Base-by-base conservation (phyloP, 805 yeast genomes). In the Candida odintsovae region DNA sequence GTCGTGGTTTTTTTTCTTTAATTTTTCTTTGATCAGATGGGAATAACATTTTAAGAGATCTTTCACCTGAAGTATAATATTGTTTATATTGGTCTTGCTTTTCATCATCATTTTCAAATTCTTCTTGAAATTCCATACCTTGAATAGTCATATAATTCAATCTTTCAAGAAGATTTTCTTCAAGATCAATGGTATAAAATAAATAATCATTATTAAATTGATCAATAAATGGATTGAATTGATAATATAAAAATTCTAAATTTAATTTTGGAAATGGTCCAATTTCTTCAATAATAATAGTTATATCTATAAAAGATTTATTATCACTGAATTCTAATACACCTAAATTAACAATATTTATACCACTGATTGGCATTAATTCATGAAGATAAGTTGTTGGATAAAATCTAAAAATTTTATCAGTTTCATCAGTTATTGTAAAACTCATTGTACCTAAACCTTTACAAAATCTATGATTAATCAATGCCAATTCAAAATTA, bases 361-460 rank as follows among this genome's bases (percentile, higher is more conserved):
- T 70, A 48, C 71, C 72, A 23, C 71, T 66, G 44, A 69, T 71
- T 1, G 84, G 84, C n/a, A 79, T 62, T 21, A 82, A 66, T 12
- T 80, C 85, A 43, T 72, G 73, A 39, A 82, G 75, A 52, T 77
- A 75, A 0, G 77, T 67, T 0, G 86, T 81, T 1, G 85, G 82
- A 53, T 73, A 78, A 50, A 19, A 31, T 20, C 20, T 19, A 19
- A 11, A 12, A 10, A 12, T 16, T 4, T 18, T 56, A 57, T 15
- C 63, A 54, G 9, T 63, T 7, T 9, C 49, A 46, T 67, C 67
- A 18, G 58, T 55, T 8, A 80, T 65, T 52, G 71, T 76, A 52
- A 80, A 80, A 52, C 72, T 71, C 16, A 81, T 76, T 15, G 83
- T 78, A 2, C 83, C 84, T 23, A 81, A 59, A 0, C 86, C 86